phyloP scores from a whole-genome alignment of 768 basidiomycete genomes.

The Royoungia palumana region DNA sequence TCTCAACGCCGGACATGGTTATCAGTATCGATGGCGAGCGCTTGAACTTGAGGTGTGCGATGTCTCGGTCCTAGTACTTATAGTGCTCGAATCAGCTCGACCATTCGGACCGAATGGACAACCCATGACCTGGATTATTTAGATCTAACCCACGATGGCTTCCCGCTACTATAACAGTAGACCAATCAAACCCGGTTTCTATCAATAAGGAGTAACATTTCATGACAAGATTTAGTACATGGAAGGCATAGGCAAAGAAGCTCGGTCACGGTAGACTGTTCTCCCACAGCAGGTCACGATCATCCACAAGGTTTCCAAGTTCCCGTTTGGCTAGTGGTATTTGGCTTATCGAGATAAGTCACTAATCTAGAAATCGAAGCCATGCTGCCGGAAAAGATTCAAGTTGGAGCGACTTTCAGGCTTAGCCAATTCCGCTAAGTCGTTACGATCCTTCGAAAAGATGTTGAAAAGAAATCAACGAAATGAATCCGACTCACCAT shows the following conservation, averaged over 20 bases:
- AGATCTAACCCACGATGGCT: slow-evolving; percentile 11
- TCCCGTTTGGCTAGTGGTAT: no score
- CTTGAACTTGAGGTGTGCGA: background rate
- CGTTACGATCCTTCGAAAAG: slow-evolving; percentile 60
- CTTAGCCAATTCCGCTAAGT: slow-evolving; percentile 76
- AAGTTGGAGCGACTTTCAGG: slow-evolving; percentile 59
- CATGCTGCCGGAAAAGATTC: slow-evolving; percentile 72
- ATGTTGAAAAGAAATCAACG: background rate
- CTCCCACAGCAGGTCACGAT: no score
- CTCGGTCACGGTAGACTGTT: no score
- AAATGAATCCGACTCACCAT: slow-evolving; percentile 51
- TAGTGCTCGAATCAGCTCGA: slow-evolving; percentile 13
- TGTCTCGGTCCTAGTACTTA: slow-evolving; percentile 16
- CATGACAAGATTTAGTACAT: no score
- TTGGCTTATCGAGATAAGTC: no score
- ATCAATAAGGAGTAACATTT: no score
- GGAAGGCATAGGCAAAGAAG: no score
- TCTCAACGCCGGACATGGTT: slow-evolving; percentile 59
- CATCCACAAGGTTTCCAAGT: no score
- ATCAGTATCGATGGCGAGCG: background rate
- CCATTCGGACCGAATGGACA: background rate
- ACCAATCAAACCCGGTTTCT: no score
- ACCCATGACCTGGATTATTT: slow-evolving; percentile 19
- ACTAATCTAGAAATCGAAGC: slow-evolving; percentile 77
- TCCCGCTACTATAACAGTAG: background rate